Percentiles rank a stretch among this genome's conserved stretches.
phyloP scores from a whole-genome alignment of 352 stramenopile genomes.

The Phytophthora constricta region DNA sequence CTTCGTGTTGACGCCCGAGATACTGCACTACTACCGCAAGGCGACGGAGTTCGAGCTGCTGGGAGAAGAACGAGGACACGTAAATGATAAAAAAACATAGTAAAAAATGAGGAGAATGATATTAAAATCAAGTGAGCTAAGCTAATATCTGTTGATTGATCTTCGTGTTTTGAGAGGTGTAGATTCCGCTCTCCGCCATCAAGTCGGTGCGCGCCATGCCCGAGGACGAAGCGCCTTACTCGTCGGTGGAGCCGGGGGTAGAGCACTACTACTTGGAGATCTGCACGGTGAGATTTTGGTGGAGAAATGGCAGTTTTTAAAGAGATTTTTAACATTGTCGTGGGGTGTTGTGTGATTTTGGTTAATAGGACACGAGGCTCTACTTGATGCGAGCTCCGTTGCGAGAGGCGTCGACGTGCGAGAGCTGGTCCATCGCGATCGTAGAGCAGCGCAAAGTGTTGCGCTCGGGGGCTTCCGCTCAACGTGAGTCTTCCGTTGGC shows the following conservation, averaged over 20 bases:
- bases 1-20: slow-evolving; percentile 81
- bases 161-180: too few relatives aligned
- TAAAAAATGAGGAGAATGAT: too few relatives aligned
- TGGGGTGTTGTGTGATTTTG: not conserved
- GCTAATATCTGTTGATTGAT: too few relatives aligned
- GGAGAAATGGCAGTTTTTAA: too few relatives aligned
- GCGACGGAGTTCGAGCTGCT: slow-evolving; percentile 74
- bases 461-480: slow-evolving; percentile 51
- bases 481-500: slow-evolving; percentile 53
- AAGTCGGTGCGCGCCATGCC: slow-evolving; percentile 78
- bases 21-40: slow-evolving; percentile 85
- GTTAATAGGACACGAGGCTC: slow-evolving; percentile 62
- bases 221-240: slow-evolving; percentile 65
- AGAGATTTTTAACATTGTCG: too few relatives aligned
- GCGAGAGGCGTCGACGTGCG: slow-evolving; percentile 76
- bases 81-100: slow-evolving; percentile 28
- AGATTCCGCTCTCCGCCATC: slow-evolving; percentile 73
- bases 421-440: slow-evolving; percentile 87
- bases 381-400: slow-evolving; percentile 80
- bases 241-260: slow-evolving; percentile 54
- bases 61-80: slow-evolving; percentile 77
- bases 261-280: slow-evolving; percentile 90
- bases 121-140: too few relatives aligned
- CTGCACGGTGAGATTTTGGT: slow-evolving; percentile 58
- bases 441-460: slow-evolving; percentile 84